Evolutionary conservation across 306 rosid species (phyloP).

Genomic region (Fragaria iinumae): DNA sequence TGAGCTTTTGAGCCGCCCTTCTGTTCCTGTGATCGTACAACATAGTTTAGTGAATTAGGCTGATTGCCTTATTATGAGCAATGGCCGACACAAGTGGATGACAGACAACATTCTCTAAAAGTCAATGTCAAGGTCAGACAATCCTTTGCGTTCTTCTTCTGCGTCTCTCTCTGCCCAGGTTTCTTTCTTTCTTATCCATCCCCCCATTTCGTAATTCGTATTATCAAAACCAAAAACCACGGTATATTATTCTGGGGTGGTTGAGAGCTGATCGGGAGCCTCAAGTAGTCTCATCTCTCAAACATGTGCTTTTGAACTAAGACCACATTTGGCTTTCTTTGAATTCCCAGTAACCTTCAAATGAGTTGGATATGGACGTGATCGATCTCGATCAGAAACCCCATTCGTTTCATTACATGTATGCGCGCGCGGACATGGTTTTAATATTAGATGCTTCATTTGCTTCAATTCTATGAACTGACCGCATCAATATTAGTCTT

Average conservation of each 20-base stretch:
- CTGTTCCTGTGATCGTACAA: not conserved
- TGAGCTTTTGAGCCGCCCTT: not conserved
- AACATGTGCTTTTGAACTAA: constrained; percentile 27
- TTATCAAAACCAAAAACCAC: no score
- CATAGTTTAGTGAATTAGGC: not conserved
- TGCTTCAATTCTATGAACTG: constrained; percentile 18
- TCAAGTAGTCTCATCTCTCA: not conserved
- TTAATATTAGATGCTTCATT: not conserved
- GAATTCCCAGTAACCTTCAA: constrained; percentile 9
- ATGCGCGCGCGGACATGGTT: constrained; percentile 4
- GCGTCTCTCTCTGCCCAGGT: not conserved
- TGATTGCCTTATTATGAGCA: not conserved
- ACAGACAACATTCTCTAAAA: not conserved
- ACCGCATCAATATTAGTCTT: not conserved
- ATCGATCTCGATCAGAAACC: not conserved
- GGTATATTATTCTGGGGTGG: not conserved
- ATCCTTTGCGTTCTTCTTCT: not conserved
- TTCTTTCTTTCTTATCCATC: not conserved
- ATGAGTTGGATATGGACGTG: constrained; percentile 26
- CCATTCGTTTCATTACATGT: not conserved
- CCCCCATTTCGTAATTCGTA: no score
- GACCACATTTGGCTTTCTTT: not conserved
- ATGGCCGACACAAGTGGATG: not conserved
- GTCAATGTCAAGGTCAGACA: not conserved
- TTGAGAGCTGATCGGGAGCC: not conserved